Evolutionary conservation across 345 rosid genomes (phyloP), one percentile per base, ranked within the genome.

Genomic region (Citrus unshiu): DNA sequence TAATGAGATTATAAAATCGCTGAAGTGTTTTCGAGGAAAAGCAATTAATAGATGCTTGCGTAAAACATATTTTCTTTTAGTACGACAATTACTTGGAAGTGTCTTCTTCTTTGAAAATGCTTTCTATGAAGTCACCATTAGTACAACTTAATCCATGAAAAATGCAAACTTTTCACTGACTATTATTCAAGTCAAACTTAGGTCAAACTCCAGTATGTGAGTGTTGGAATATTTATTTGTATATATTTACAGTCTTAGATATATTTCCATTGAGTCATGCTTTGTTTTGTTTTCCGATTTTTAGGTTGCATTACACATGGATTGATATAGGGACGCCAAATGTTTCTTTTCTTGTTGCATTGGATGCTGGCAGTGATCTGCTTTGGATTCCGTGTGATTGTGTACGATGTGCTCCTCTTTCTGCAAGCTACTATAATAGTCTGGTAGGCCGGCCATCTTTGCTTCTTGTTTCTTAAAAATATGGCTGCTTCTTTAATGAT

Each of bases 311-410:
- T 75, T 94, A 92, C 79, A 85, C 89, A 40, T 92, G 95, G 98
- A 88, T 94, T 68, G 93, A 94, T 58, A 85, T 94, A 24, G 98
- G 98, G 79, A 90, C 93, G 2, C 97, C 95, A 5, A 90, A 70
- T 60, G 91, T 89, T 46, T 88, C 98, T 40, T 94, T 91, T 85
- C 93, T 94, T 46, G 95, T 94, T 78, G 98, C 97, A 14, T 79
- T 94, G 87, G 98, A 94, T 77, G 81, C 87, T 1, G 97, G 97
- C 46, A 91, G 98, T 73, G 95, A 94, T 85, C 88, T 92, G 12
- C 89, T 94, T 69, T 94, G 98, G 97, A 81, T 94, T 82, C 97
- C 98, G 25, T 94, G 98, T 76, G 89, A 94, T 72, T 94, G 98
- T 73, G 74, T 89, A 49, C 94, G 89, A 78, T 94, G 98, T 35